Conservation (phyloP, 305 asterid species). For the Fraxinus greggii region DNA sequence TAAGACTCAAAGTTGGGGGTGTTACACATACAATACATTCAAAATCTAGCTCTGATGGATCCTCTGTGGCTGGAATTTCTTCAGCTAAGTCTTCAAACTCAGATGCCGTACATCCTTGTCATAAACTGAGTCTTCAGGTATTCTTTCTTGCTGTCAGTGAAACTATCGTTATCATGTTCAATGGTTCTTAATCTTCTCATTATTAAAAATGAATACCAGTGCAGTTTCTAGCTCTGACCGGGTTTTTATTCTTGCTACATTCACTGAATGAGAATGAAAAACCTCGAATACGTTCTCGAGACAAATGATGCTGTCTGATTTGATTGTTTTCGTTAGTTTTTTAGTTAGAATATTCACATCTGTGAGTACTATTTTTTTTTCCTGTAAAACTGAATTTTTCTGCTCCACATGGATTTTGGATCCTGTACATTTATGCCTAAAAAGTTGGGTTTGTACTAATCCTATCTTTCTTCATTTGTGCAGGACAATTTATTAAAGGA, state of each 20-base stretch:
- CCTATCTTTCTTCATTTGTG: not conserved
- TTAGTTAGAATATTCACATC: not conserved
- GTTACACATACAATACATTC: constrained; percentile 64
- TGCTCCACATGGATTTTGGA: not conserved
- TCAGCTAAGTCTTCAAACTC: constrained; percentile 41
- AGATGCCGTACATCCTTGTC: constrained; percentile 30
- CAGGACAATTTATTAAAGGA: constrained; percentile 38
- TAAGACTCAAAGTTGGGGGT: constrained; percentile 81
- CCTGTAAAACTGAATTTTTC: not conserved
- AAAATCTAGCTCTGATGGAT: constrained; percentile 42
- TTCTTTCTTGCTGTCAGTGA: not conserved
- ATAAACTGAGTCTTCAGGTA: constrained; percentile 42
- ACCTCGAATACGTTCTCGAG: not conserved
- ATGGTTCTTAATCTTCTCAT: not conserved
- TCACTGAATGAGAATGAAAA: not conserved
- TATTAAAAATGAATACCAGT: not conserved
- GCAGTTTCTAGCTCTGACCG: not conserved
- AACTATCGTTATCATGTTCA: not conserved
- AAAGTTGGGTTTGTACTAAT: not conserved
- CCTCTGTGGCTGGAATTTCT: constrained; percentile 48
- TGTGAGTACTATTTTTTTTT: not conserved
- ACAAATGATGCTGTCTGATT: not conserved
- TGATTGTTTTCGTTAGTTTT: not conserved
- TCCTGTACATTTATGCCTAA: constrained; percentile 12
- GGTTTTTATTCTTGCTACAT: not conserved